Evolutionary conservation across 2,329 filamentous ascomycete genomes (phyloP).

Genomic region (Trichoderma cornu-damae): DNA sequence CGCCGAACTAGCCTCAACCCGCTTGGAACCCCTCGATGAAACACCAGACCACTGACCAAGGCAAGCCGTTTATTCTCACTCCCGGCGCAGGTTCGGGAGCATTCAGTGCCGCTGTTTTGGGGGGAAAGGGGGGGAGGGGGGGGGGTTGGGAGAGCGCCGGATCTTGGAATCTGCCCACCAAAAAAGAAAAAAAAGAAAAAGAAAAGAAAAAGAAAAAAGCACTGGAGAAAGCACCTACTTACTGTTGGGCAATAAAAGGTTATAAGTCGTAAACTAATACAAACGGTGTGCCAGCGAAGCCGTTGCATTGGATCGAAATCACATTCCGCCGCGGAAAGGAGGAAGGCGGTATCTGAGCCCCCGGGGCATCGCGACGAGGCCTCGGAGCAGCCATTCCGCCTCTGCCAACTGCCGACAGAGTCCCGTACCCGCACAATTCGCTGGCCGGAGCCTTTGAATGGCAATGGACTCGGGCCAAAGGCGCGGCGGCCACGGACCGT

Average conservation of each 20-base stretch:
- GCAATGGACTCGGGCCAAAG: slow-evolving; percentile 29
- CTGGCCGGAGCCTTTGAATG: slow-evolving; percentile 22
- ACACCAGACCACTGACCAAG: slow-evolving; percentile 20
- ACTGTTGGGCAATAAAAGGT: too few relatives aligned
- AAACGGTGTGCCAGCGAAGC: too few relatives aligned
- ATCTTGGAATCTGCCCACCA: too few relatives aligned
- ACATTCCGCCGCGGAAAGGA: slow-evolving; percentile 14
- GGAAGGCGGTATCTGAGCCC: slow-evolving; percentile 10
- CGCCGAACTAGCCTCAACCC: slow-evolving; percentile 22
- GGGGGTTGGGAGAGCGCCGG: too few relatives aligned
- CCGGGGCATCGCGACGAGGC: slow-evolving; percentile 14
- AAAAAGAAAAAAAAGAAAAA: too few relatives aligned
- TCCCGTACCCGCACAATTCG: too few relatives aligned
- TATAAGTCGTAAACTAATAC: too few relatives aligned
- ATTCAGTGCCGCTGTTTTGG: neutral
- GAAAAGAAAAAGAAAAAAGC: too few relatives aligned
- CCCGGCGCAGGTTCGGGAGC: slow-evolving; percentile 5
- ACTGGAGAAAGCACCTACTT: too few relatives aligned
- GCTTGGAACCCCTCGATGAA: slow-evolving; percentile 26
- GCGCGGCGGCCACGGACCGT: slow-evolving; percentile 26
- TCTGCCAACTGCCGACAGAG: slow-evolving; percentile 26
- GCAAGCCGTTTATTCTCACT: neutral
- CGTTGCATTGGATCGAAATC: too few relatives aligned
- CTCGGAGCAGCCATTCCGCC: slow-evolving; percentile 20
- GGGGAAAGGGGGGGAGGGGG: too few relatives aligned